phyloP scores from a whole-genome alignment of 73 alveolate genomes.

The Urostyla sp. region DNA sequence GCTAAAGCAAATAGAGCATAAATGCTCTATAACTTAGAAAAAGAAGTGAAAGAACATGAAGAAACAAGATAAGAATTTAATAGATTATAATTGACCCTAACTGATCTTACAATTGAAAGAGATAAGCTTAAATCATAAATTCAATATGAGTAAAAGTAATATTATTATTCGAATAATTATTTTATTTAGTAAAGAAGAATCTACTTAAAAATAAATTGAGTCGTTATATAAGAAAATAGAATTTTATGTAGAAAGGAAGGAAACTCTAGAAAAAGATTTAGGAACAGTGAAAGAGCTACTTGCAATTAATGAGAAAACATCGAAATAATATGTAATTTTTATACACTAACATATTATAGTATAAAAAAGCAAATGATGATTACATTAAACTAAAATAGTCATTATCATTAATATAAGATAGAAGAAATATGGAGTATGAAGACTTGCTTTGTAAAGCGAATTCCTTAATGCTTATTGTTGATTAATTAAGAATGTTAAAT shows the following conservation, averaged over 20 bases:
- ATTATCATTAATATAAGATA: slow-evolving; percentile 2
- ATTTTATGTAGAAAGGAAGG: slow-evolving; percentile 23
- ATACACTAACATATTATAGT: neutral
- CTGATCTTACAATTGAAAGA: slow-evolving; percentile 4
- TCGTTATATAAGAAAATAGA: slow-evolving; percentile 10
- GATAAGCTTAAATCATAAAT: neutral
- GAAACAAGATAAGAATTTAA: slow-evolving; percentile 38
- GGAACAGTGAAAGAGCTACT: slow-evolving; percentile 10
- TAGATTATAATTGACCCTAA: slow-evolving; percentile 1
- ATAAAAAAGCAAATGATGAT: slow-evolving; percentile 9
- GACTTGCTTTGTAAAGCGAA: slow-evolving; percentile 2
- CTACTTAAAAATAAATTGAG: slow-evolving; percentile 14
- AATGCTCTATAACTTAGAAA: neutral
- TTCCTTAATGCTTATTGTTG: neutral
- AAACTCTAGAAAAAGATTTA: slow-evolving; percentile 16
- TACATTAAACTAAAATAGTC: neutral
- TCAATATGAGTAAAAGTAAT: slow-evolving; percentile 19
- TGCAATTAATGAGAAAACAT: neutral
- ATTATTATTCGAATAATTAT: slow-evolving; percentile 25
- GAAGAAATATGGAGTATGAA: slow-evolving; percentile 9
- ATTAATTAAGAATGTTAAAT: neutral
- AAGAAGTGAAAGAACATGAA: slow-evolving; percentile 18
- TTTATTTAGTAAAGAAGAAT: no score
- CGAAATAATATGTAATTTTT: slow-evolving; percentile 19
- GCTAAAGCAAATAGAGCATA: slow-evolving; percentile 47